Base-by-base conservation (phyloP, 1,284 basidiomycete genomes). In the Stereum hirsutum region DNA sequence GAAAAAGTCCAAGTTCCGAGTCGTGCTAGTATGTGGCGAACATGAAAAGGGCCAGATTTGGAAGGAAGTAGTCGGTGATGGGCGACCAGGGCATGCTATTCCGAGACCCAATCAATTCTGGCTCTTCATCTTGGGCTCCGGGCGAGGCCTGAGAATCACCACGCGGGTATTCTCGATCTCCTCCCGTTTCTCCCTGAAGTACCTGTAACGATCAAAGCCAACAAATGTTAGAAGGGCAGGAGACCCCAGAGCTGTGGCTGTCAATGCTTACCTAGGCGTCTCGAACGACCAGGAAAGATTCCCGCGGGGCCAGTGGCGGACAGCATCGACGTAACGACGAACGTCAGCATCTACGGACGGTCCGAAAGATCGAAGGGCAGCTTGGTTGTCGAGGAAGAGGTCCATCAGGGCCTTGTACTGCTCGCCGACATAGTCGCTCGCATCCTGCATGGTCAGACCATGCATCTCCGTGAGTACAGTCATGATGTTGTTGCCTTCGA, bases 281-380 rank as follows among this genome's bases (percentile, higher is more conserved):
- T 62, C 54, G 49, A 69, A 68, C 46, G 63, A 65, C 65, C 65
- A 69, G n/a, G 52, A 52, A 25, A 66, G 51, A 51, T 62, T 62
- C 3, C 65, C 66, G 14, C 57, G 48, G 14, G 65, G 51, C 64
- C 64, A 65, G 42, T 64, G 55, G 42, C 59, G 57, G 55, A 65
- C 57, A 2, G 58, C 60, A 17, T 46, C 46, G 34, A 65, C 48
- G 45, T 66, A 67, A n/a, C 51, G 52, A 15, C 44, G 44, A 30
- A 66, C 58, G 27, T 57, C 57, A 14, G 43, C 39, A 46, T 66
- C 62, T 19, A 58, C 51, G 10, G 49, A 10, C 11, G 37, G 42
- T 2, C 59, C 62, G 53, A 58, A 65, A 12, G 58, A 60, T 17
- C 57, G 62, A 17, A 66, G 53, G 5, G 41, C 43, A 6, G 45